Evolutionary conservation across 2,329 filamentous ascomycete genomes (phyloP).

Genomic region (Fusarium goolgardi): DNA sequence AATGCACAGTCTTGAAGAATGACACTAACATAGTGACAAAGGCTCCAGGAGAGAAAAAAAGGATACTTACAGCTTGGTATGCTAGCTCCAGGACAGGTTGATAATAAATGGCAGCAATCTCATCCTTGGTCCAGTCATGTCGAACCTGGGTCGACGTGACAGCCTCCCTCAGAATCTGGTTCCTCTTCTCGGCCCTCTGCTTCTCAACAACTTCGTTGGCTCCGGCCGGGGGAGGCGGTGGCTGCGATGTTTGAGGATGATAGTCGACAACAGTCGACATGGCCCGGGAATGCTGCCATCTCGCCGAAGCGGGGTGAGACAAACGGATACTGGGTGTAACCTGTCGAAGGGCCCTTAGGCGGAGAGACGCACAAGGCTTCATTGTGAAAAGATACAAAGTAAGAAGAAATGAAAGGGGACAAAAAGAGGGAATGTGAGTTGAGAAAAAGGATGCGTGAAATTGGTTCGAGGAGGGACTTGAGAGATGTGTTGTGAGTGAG

Average conservation of each 20-base stretch:
- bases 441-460: conserved; percentile 24
- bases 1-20: not conserved
- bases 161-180: conserved; percentile 60
- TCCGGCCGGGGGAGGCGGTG: conserved; percentile 39
- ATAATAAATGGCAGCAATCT: conserved; percentile 85
- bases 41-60: not conserved
- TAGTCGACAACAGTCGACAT: conserved; percentile 48
- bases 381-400: conserved; percentile 16
- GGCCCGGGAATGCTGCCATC: conserved; percentile 37
- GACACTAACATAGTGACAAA: not conserved
- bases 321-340: conserved; percentile 12
- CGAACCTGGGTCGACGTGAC: conserved; percentile 70
- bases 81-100: conserved; percentile 83
- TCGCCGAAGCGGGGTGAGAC: conserved; percentile 35
- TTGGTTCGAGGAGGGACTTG: conserved; percentile 2
- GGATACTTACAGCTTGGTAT: conserved; percentile 72
- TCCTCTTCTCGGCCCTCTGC: conserved; percentile 44
- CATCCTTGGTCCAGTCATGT: conserved; percentile 82
- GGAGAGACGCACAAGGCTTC: conserved; percentile 37
- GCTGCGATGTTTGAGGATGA: conserved; percentile 37
- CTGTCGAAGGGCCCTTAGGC: conserved; percentile 37
- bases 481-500: conserved; percentile 6
- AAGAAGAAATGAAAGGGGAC: not conserved
- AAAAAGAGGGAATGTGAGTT: conserved; percentile 3
- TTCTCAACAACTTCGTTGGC: conserved; percentile 40